These are phyloP conservation scores for Ophiostoma triangulosporum DNA, from an alignment of 2,329 filamentous ascomycete genomes.

Conservation along the genomic window DNA sequence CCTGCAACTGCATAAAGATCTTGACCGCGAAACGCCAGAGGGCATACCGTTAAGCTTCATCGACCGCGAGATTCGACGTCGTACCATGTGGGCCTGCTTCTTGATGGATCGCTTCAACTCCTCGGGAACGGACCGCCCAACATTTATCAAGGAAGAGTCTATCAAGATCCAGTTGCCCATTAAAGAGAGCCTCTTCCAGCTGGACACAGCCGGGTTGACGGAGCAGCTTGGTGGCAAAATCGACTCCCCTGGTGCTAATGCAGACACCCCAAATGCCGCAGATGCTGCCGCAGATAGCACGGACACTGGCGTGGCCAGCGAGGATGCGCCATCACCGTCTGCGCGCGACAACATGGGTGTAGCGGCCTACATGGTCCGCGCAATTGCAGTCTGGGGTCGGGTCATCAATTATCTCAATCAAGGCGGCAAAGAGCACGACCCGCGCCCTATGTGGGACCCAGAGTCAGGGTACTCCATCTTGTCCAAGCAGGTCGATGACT, in stretches of 20 bases:
- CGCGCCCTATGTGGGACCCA: conserved; percentile 65
- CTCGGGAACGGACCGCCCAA: conserved; percentile 81
- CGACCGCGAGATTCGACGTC: conserved; percentile 80
- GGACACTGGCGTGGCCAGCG: neutral
- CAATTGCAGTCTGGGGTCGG: conserved; percentile 78
- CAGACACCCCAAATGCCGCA: neutral
- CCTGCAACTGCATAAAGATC: conserved; percentile 80
- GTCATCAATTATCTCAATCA: conserved; percentile 85
- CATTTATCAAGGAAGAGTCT: conserved; percentile 80
- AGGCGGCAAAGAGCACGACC: conserved; percentile 69
- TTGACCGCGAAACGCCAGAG: conserved; percentile 63
- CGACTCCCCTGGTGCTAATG: neutral
- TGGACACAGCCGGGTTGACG: conserved; percentile 80
- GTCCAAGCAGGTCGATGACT: conserved; percentile 55
- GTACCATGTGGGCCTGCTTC: conserved; percentile 98
- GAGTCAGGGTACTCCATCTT: conserved; percentile 65
- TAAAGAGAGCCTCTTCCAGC: conserved; percentile 76
- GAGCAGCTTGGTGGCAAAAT: conserved; percentile 58
- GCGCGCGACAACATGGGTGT: conserved; percentile 84
- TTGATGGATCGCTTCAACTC: conserved; percentile 97
- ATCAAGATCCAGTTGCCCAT: conserved; percentile 83
- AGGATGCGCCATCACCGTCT: conserved; percentile 31
- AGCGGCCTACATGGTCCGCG: conserved; percentile 75
- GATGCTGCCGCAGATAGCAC: neutral
- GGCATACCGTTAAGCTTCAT: conserved; percentile 67